Evolutionary conservation across 495 filamentous ascomycete species (phyloP).

Genomic region (Lindgomyces ingoldianus): DNA sequence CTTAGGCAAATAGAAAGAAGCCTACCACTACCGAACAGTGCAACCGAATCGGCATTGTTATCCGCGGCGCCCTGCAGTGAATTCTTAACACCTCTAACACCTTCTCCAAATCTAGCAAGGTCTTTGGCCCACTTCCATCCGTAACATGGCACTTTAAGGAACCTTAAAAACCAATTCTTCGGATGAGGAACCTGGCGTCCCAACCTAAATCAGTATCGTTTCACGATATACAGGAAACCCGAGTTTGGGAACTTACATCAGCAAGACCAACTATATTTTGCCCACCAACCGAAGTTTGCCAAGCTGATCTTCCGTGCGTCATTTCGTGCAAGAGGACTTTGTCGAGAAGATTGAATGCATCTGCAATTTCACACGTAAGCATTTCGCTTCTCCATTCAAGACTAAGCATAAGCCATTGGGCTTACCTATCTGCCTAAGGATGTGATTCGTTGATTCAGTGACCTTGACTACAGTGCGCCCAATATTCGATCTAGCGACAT

Average conservation of each 20-base stretch:
- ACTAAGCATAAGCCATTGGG: neutral
- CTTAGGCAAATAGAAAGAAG: neutral
- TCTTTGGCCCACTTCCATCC: constrained; percentile 1
- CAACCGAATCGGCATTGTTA: constrained; percentile 13
- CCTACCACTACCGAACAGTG: constrained; percentile 15
- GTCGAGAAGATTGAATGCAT: constrained; percentile 11
- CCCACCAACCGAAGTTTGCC: neutral
- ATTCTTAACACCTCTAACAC: neutral
- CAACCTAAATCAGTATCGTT: neutral
- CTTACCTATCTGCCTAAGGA: constrained; percentile 5
- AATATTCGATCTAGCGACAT: neutral
- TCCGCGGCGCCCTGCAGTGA: neutral
- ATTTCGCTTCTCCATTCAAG: neutral
- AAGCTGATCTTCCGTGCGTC: constrained; percentile 12
- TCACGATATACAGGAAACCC: neutral
- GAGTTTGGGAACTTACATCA: neutral
- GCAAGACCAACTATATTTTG: neutral
- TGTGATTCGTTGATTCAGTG: neutral
- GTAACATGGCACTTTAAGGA: neutral
- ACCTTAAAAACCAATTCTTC: neutral
- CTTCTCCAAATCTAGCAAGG: constrained; percentile 6
- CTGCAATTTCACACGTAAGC: neutral
- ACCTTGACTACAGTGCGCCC: neutral
- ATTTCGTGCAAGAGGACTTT: constrained; percentile 25
- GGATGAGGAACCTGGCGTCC: too few relatives aligned